Conservation (phyloP, 108 stramenopile genomes). For the Cyclotella sp. region DNA sequence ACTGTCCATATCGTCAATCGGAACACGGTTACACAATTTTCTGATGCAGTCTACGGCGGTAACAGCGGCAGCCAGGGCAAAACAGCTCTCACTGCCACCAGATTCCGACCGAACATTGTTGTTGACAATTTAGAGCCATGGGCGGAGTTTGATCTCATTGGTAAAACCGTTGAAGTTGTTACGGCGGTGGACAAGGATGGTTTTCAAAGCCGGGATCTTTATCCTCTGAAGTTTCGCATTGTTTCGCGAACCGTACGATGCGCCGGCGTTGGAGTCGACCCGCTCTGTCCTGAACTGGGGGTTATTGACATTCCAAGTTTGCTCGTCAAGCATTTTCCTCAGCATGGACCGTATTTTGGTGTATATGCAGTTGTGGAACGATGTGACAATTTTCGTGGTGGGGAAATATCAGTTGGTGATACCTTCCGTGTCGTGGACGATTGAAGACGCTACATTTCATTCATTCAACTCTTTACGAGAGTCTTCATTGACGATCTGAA, state of each 20-base stretch:
- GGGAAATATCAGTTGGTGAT: slow-evolving; percentile 45
- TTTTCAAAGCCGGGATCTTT: not conserved
- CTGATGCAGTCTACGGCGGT: slow-evolving; percentile 24
- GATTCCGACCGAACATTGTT: slow-evolving; percentile 73
- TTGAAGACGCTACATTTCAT: too few relatives aligned
- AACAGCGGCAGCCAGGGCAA: not conserved
- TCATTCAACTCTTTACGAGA: too few relatives aligned
- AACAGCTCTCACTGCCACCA: slow-evolving; percentile 37
- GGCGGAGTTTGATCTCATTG: slow-evolving; percentile 69
- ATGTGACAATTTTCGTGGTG: not conserved
- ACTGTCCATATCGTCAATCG: slow-evolving; percentile 66
- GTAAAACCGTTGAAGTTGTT: slow-evolving; percentile 48
- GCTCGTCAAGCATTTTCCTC: slow-evolving; percentile 60
- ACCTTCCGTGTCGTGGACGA: slow-evolving; percentile 20
- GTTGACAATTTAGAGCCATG: slow-evolving; percentile 58
- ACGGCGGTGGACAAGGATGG: not conserved
- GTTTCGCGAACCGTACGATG: slow-evolving; percentile 63
- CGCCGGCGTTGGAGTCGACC: slow-evolving; percentile 66
- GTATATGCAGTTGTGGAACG: slow-evolving; percentile 64
- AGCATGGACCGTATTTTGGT: slow-evolving; percentile 71
- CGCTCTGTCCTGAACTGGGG: slow-evolving; percentile 25
- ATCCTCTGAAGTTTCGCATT: slow-evolving; percentile 40
- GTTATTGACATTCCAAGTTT: slow-evolving; percentile 53
- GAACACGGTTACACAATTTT: slow-evolving; percentile 54
- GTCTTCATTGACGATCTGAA: too few relatives aligned